Evolutionary conservation across 2,329 filamentous ascomycete species (phyloP).

Genomic region (Orbilia blumenaviensis): DNA sequence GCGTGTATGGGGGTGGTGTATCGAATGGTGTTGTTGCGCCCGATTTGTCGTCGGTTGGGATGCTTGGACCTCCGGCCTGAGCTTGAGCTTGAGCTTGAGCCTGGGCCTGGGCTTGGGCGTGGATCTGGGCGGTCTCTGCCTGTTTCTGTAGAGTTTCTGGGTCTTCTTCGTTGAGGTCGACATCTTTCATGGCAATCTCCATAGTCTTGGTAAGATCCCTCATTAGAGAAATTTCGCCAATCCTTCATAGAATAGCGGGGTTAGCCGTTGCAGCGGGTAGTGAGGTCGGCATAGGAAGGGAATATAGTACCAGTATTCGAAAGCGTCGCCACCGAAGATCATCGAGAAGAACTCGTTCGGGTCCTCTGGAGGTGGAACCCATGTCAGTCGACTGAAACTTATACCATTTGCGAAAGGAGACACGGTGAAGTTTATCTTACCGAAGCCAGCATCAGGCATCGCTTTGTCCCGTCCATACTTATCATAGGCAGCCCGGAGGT

Average conservation of each 20-base stretch:
- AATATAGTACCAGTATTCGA: conserved; percentile 74
- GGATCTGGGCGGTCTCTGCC: conserved; percentile 60
- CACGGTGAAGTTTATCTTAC: conserved; percentile 59
- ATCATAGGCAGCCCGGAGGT: conserved; percentile 91
- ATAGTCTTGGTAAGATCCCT: conserved; percentile 97
- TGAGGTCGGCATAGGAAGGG: no score
- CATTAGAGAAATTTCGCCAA: conserved; percentile 98
- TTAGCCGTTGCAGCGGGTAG: neutral
- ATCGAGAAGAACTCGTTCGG: conserved; percentile 97
- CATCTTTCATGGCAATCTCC: conserved; percentile 90
- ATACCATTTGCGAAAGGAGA: neutral
- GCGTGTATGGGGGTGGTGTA: conserved; percentile 43
- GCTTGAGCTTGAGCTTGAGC: conserved; percentile 25
- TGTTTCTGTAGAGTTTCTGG: conserved; percentile 65
- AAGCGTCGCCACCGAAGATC: conserved; percentile 97
- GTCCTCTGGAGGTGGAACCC: conserved; percentile 69
- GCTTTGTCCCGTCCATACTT: conserved; percentile 96
- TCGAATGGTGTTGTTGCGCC: conserved; percentile 57
- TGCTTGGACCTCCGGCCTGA: conserved; percentile 59
- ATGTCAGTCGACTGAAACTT: conserved; percentile 36
- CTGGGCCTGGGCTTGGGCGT: conserved; percentile 56
- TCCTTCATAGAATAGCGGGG: conserved; percentile 62
- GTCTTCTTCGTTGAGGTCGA: conserved; percentile 74
- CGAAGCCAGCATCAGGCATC: conserved; percentile 88
- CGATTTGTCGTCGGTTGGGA: conserved; percentile 58